Conservation (phyloP, 2,329 filamentous ascomycete genomes). For the Aspergillus terreus region DNA sequence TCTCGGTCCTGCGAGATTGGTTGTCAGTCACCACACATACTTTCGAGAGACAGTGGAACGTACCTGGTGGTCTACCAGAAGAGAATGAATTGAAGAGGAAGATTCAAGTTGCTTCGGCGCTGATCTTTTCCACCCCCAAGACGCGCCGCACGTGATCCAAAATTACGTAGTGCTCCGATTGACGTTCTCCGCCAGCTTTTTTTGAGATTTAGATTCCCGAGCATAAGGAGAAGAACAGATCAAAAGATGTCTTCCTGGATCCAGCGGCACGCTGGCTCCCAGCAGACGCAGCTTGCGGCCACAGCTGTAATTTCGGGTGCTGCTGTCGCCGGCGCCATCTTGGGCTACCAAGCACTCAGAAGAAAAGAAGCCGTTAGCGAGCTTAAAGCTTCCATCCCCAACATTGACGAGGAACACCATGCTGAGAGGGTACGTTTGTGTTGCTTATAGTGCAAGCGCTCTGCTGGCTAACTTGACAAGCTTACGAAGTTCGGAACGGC, state of each 20-base stretch:
- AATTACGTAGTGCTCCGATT: background rate
- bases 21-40: background rate
- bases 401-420: conserved; percentile 48
- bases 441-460: background rate
- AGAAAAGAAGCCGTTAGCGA: conserved; percentile 54
- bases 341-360: conserved; percentile 55
- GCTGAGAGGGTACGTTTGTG: conserved; percentile 44
- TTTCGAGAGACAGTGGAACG: background rate
- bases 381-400: conserved; percentile 60
- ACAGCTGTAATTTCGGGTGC: conserved; percentile 43
- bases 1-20: conserved; percentile 5
- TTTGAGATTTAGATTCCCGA: background rate
- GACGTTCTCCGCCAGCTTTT: background rate
- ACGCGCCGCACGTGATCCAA: conserved; percentile 1
- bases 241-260: conserved; percentile 42
- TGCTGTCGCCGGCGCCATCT: conserved; percentile 49
- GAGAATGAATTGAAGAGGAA: background rate
- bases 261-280: conserved; percentile 39
- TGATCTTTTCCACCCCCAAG: background rate
- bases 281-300: conserved; percentile 40
- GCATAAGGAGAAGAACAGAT: background rate
- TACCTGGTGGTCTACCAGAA: background rate
- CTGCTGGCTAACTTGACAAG: conserved; percentile 25
- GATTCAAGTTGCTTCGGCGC: too few species aligned
- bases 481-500: conserved; percentile 50